These are phyloP conservation scores for Rosa rugosa DNA, from an alignment of 306 rosid genomes.

Conservation along the genomic window DNA sequence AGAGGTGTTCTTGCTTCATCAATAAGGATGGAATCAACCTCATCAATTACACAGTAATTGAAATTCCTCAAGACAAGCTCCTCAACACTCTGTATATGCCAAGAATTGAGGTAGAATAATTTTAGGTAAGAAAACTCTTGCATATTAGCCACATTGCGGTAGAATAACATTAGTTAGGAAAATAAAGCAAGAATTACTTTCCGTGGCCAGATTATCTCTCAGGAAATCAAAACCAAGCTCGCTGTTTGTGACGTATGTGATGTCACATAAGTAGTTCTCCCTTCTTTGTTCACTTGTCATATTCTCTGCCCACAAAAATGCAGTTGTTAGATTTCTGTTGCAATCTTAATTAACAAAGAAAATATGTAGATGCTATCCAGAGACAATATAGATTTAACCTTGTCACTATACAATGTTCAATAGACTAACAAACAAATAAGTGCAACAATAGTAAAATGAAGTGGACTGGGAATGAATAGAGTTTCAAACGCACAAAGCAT, in stretches of 20 bases:
- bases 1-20: conserved; percentile 99
- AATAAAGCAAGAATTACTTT: conserved; percentile 80
- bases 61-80: conserved; percentile 92
- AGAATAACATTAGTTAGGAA: conserved; percentile 22
- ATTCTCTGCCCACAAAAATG: conserved; percentile 70
- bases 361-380: conserved; percentile 12
- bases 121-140: neutral
- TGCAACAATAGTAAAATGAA: neutral
- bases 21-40: conserved; percentile 97
- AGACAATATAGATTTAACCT: neutral
- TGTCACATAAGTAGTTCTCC: conserved; percentile 88
- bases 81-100: conserved; percentile 75
- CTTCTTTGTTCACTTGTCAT: conserved; percentile 94
- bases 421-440: neutral
- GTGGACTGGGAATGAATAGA: neutral
- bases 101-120: conserved; percentile 31
- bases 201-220: conserved; percentile 99
- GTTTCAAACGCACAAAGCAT: conserved; percentile 7
- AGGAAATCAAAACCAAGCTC: conserved; percentile 98
- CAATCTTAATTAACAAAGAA: conserved; percentile 11
- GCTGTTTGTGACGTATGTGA: conserved; percentile 93
- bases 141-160: neutral
- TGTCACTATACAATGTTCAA: neutral
- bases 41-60: conserved; percentile 89
- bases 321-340: conserved; percentile 24